Evolutionary conservation across 2,329 filamentous ascomycete genomes (phyloP).

Genomic region (Aspergillus pseudonomiae): DNA sequence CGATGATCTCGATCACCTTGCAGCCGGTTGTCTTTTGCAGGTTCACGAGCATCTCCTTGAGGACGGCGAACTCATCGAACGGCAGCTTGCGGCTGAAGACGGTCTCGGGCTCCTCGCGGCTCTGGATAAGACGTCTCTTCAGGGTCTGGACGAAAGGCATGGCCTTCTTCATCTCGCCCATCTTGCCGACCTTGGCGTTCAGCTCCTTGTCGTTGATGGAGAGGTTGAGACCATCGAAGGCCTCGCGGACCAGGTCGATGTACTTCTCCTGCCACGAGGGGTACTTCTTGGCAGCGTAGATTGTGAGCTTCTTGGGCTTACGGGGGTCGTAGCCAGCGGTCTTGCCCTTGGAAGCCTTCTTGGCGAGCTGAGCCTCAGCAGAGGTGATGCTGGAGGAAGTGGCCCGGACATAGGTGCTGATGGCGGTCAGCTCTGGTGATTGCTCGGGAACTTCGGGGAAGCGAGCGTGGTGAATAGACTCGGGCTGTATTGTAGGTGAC

Average conservation of each 20-base stretch:
- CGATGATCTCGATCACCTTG: conserved; percentile 70
- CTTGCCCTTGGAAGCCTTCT: conserved; percentile 94
- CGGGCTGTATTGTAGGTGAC: conserved; percentile 46
- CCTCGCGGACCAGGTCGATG: conserved; percentile 74
- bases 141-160: conserved; percentile 94
- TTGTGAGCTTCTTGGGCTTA: conserved; percentile 86
- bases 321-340: conserved; percentile 81
- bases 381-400: conserved; percentile 80
- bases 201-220: conserved; percentile 78
- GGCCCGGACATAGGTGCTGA: conserved; percentile 76
- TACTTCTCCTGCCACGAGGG: conserved; percentile 92
- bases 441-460: conserved; percentile 72
- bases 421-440: conserved; percentile 71
- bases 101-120: conserved; percentile 64
- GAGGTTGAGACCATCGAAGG: conserved; percentile 66
- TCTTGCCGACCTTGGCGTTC: conserved; percentile 76
- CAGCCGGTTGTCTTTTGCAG: conserved; percentile 77
- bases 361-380: conserved; percentile 73
- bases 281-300: conserved; percentile 79
- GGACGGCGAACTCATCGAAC: conserved; percentile 79
- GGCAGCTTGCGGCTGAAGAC: conserved; percentile 83
- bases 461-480: conserved; percentile 75
- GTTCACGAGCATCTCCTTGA: conserved; percentile 76
- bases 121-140: conserved; percentile 75
- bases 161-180: conserved; percentile 85